phyloP scores from a whole-genome alignment of 805 yeast genomes.

The Candida endomychidarum region DNA sequence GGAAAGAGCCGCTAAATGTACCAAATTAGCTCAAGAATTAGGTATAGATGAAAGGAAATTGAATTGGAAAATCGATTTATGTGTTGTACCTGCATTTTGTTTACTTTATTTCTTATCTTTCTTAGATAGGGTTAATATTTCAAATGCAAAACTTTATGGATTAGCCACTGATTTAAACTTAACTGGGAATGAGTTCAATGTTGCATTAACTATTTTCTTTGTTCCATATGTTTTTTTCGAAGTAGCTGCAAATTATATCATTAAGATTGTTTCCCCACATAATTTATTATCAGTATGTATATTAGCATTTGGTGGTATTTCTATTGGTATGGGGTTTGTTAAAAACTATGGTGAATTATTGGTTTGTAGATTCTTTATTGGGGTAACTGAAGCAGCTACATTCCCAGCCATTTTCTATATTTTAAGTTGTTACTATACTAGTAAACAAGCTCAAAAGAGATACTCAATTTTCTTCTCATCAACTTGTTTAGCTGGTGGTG shows the following conservation, averaged over 20 bases:
- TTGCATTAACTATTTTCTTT: slow-evolving; percentile 67
- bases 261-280: slow-evolving; percentile 62
- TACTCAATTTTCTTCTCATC: slow-evolving; percentile 69
- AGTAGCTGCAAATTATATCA: slow-evolving; percentile 59
- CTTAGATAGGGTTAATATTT: slow-evolving; percentile 77
- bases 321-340: slow-evolving; percentile 66
- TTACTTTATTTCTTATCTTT: slow-evolving; percentile 73
- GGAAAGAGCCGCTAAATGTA: slow-evolving; percentile 7
- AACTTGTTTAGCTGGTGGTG: slow-evolving; percentile 76
- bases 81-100: slow-evolving; percentile 77
- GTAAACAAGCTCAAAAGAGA: slow-evolving; percentile 65
- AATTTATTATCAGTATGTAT: slow-evolving; percentile 61
- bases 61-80: slow-evolving; percentile 63
- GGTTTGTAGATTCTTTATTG: slow-evolving; percentile 64
- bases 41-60: slow-evolving; percentile 56
- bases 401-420: slow-evolving; percentile 77
- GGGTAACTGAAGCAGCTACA: slow-evolving; percentile 67
- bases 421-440: slow-evolving; percentile 62
- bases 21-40: slow-evolving; percentile 15
- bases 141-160: slow-evolving; percentile 77
- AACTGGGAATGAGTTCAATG: slow-evolving; percentile 58
- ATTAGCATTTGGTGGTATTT: slow-evolving; percentile 60
- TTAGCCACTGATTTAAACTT: slow-evolving; percentile 55
- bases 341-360: slow-evolving; percentile 57
- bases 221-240: slow-evolving; percentile 69